Base-by-base conservation (phyloP, 805 yeast species). In the Lipomyces spencermartinsiae region DNA sequence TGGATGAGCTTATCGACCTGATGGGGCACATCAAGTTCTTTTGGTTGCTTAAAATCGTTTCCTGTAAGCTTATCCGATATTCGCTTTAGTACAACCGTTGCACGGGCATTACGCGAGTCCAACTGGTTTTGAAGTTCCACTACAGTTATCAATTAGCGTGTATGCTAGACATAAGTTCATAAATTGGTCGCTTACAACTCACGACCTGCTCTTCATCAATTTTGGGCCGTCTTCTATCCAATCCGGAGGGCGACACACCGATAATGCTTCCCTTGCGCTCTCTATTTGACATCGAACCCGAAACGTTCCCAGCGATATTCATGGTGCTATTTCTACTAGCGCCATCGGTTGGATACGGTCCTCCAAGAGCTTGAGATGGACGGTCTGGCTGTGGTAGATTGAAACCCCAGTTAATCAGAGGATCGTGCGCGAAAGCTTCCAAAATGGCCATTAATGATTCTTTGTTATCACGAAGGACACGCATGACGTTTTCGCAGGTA, bases 341-440 rank as follows among this genome's bases (percentile, higher is more conserved):
- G n/a, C 49, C 49, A 8, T 43, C 49, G 10, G 14, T 3, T 53
- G 56, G 16, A 29, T 25, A 53, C 12, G 37, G 58, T 55, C 37
- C 49, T 43, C 49, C 49, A n/a, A 6, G 49, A 43, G 49, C 22
- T 25, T 55, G 58, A 16, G 65, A 62, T 7, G 67, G 64, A 12
- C 58, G 53, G 43, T 64, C 65, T 3, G 54, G 68, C 46, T 59
- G 67, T 8, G 72, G 72, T 49, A 69, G 57, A 37, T 69, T 71
- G 76, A 95, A 94, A 1, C 99, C 98, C 99, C 99, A 95, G 76
- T 93, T 93, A 75, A 95, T 95, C 80, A 95, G 86, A 1, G 99
- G 99, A 84, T 95, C 99, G 76, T 93, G 93, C 0, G 98, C 98
- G 82, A 95, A 95, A 0, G 99, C 98, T 78, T 96, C 99, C 76